Base-by-base conservation (phyloP, 2,329 filamentous ascomycete genomes). In the Zasmidium angulare region DNA sequence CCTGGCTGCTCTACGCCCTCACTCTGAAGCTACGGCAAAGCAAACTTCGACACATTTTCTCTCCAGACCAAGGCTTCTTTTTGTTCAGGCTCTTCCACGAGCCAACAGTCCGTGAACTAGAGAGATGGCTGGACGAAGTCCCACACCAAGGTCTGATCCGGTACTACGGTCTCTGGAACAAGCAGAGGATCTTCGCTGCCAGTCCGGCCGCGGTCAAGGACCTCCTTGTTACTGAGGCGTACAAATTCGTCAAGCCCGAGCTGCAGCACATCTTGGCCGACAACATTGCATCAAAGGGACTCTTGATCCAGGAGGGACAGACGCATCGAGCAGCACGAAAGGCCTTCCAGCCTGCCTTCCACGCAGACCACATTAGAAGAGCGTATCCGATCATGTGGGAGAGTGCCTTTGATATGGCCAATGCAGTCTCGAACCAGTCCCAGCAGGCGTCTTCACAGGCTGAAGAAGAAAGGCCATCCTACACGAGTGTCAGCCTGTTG, bases 221-320 rank as follows among this genome's bases (percentile, higher is more conserved):
- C 26, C 52, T 62, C 20, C 53, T 62, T 3, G 51, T 56, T 9
- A 54, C 49, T 3, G 21, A 43, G 20, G 24, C 60, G 6, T 54
- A 62, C 31, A 20, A 56, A 2, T 62, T 53, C 46, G 29, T 54
- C 53, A 62, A 62, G 53, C 56, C 60, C 6, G 26, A 23, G 10
- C 49, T 56, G 17, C 60, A 59, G 49, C 53, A 40, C 20, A 22
- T 62, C 10, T 43, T 62, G 4, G 56, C 60, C 22, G 40, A 53
- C 17, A 56, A 59, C 20, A 36, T 59, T 20, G 24, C 56, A 1
- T 21, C 49, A 9, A 31, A 56, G 50, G 59, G 62, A 11, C 59
- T 63, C 20, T 43, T 62, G 11, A 53, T 63, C 21, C 59, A 49
- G n/a, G 62, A 63, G 57, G 59, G 59, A 11, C 50, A 57, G 12